phyloP scores from a whole-genome alignment of 1,284 basidiomycete species.

The Chalciporus sp. region DNA sequence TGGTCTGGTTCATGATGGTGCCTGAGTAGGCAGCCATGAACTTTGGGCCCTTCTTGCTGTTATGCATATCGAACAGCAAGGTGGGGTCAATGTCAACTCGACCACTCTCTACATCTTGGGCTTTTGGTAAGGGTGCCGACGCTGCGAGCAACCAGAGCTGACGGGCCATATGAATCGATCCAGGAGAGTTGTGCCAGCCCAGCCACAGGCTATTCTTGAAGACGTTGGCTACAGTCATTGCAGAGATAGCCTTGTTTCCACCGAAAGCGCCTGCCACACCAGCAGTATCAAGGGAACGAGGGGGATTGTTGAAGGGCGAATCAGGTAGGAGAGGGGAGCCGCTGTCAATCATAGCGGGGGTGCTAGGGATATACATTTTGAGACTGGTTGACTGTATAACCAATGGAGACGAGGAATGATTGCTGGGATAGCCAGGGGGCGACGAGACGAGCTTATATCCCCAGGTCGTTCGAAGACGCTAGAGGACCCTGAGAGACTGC shows the following conservation, averaged over 20 bases:
- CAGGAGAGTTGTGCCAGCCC: slow-evolving; percentile 37
- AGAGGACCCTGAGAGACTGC: too few species aligned
- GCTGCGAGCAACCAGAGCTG: slow-evolving; percentile 29
- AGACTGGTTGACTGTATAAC: too few species aligned
- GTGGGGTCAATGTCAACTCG: slow-evolving; percentile 23
- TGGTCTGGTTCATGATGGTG: slow-evolving; percentile 18
- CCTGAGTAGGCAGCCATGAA: slow-evolving; percentile 20
- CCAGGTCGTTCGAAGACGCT: too few species aligned
- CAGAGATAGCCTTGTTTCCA: slow-evolving; percentile 31
- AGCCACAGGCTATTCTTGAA: slow-evolving; percentile 28
- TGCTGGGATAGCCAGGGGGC: too few species aligned
- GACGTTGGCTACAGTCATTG: slow-evolving; percentile 34
- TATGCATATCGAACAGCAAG: slow-evolving; percentile 26
- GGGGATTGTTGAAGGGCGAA: too few species aligned
- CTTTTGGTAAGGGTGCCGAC: slow-evolving; percentile 6
- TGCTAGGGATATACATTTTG: too few species aligned
- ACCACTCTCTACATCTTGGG: slow-evolving; percentile 12
- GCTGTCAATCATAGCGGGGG: too few species aligned
- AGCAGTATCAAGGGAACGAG: slow-evolving; percentile 24
- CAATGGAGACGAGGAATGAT: too few species aligned
- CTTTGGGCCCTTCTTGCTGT: slow-evolving; percentile 20
- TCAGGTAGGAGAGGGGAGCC: too few species aligned
- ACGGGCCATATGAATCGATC: slow-evolving; percentile 31
- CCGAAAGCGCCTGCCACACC: slow-evolving; percentile 15
- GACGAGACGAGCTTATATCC: too few species aligned